A percentile compares a stretch with the other conserved stretches of the same genome.
These are phyloP conservation scores for Sporothrix dimorphospora DNA, from an alignment of 2,329 filamentous ascomycete species.

Conservation along the genomic window DNA sequence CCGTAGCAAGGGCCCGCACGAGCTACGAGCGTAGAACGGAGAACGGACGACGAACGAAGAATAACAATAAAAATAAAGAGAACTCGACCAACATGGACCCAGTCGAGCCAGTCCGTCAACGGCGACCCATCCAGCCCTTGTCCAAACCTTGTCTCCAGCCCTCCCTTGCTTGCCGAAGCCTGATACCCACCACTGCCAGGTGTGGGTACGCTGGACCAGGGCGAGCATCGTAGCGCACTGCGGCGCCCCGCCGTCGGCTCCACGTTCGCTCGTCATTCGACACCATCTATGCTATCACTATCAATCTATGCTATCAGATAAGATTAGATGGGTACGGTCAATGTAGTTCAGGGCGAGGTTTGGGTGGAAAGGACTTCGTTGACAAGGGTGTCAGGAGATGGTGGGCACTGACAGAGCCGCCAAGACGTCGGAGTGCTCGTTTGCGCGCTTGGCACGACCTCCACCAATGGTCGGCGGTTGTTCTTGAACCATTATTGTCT, in stretches of 20 bases:
- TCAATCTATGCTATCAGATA: conserved; percentile 26
- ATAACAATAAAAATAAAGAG: not conserved
- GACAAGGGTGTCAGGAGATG: not conserved
- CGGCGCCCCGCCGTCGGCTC: not conserved
- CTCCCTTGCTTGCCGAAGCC: conserved; percentile 5
- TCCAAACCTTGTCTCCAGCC: too few species aligned
- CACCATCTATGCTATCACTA: conserved; percentile 24
- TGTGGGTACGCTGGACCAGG: not conserved
- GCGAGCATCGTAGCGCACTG: not conserved
- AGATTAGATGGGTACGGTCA: conserved; percentile 20
- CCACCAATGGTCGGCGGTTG: not conserved
- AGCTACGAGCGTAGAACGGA: not conserved
- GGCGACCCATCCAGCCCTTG: not conserved
- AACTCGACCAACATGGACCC: not conserved
- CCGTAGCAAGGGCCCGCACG: not conserved
- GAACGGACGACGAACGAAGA: not conserved
- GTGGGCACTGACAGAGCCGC: not conserved
- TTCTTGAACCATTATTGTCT: not conserved
- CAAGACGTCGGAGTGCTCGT: not conserved
- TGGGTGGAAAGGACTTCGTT: not conserved
- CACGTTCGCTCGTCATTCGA: not conserved
- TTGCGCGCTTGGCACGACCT: not conserved
- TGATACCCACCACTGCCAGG: not conserved
- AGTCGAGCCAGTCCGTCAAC: not conserved
- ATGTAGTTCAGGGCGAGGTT: not conserved